Conservation (phyloP, 305 asterid genomes). For the Solanum chacoense region DNA sequence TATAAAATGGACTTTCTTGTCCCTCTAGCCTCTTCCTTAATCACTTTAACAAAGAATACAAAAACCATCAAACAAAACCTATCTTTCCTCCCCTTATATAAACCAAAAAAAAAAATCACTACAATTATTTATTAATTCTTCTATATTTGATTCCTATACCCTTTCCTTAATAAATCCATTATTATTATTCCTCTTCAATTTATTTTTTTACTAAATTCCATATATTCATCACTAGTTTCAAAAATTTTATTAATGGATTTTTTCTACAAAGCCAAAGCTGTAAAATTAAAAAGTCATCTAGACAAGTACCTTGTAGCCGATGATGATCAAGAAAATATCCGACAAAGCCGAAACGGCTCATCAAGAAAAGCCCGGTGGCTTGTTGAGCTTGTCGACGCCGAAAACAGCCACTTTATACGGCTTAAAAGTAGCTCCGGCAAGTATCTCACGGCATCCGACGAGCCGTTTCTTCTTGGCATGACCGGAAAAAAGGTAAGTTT, state of each 20-base stretch:
- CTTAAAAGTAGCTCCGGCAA: constrained; percentile 59
- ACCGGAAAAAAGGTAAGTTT: constrained; percentile 47
- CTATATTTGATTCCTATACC: background rate
- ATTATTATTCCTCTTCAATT: background rate
- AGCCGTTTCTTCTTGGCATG: constrained; percentile 60
- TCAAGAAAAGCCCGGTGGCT: constrained; percentile 61
- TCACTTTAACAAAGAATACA: constrained; percentile 4
- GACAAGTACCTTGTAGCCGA: constrained; percentile 74
- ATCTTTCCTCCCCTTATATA: constrained; percentile 21
- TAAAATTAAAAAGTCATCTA: constrained; percentile 56
- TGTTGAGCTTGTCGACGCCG: constrained; percentile 58
- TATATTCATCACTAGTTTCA: background rate
- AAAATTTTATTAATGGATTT: constrained; percentile 37
- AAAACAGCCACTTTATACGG: constrained; percentile 34
- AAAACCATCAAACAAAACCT: constrained; percentile 25
- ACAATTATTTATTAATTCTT: background rate
- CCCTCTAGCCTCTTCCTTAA: background rate
- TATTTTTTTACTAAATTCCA: background rate
- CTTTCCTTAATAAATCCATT: background rate
- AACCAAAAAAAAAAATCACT: background rate
- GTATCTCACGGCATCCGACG: constrained; percentile 59
- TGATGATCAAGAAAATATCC: constrained; percentile 51
- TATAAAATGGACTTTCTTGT: background rate
- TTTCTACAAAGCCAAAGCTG: constrained; percentile 51
- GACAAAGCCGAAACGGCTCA: constrained; percentile 69